A percentile compares a stretch with the other conserved stretches of the same genome.
phyloP scores from a whole-genome alignment of 176 grass and related monocot genomes.

The Musa troglodytarum region DNA sequence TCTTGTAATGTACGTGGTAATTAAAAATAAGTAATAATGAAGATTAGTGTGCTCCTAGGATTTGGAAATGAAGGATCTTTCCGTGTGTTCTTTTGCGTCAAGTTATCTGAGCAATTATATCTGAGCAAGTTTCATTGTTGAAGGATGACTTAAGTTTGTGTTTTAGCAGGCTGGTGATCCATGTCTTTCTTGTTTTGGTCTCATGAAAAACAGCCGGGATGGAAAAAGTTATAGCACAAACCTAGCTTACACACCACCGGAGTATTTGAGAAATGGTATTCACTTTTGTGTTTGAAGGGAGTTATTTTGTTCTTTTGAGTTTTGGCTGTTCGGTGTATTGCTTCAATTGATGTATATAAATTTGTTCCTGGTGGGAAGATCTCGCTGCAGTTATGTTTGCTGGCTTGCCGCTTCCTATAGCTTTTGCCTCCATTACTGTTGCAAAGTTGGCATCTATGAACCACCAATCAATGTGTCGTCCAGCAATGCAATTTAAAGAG shows the following conservation, averaged over 20 bases:
- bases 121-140: background rate
- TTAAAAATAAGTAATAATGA: background rate
- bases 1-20: background rate
- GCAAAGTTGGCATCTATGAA: background rate
- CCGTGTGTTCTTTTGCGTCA: too few species aligned
- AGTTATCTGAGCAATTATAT: too few species aligned
- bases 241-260: conserved; percentile 89
- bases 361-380: background rate
- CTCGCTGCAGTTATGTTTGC: background rate
- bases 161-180: conserved; percentile 66
- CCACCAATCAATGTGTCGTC: background rate
- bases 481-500: background rate
- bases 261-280: conserved; percentile 96
- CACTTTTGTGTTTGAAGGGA: background rate
- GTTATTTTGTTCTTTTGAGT: too few species aligned
- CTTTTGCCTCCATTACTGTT: background rate
- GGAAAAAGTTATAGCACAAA: conserved; percentile 98
- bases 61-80: background rate
- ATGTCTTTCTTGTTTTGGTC: conserved; percentile 82
- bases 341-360: background rate
- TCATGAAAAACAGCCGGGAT: conserved; percentile 97
- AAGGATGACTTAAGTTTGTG: background rate
- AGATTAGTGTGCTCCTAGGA: background rate
- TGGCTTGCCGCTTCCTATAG: background rate
- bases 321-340: background rate